Conservation (phyloP, 371 early-diverging fungal species). For the Mucor irregularis region DNA sequence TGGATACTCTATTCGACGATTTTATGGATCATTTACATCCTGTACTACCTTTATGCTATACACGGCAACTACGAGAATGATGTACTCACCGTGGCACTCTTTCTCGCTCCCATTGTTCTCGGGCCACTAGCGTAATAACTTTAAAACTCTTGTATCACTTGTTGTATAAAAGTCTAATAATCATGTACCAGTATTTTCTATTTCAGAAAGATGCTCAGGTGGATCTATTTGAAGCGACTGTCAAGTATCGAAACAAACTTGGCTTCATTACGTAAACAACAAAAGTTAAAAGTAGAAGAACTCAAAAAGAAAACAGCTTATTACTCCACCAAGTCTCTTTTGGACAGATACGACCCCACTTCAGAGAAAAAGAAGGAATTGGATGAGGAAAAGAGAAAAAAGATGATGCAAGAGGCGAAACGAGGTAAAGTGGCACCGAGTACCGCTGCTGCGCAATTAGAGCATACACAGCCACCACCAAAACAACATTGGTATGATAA, state of each 20-base stretch:
- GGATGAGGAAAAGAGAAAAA: background rate
- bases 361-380: conserved; percentile 14
- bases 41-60: conserved; percentile 30
- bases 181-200: conserved; percentile 49
- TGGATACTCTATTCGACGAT: conserved; percentile 72
- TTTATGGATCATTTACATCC: conserved; percentile 62
- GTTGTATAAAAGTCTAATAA: conserved; percentile 28
- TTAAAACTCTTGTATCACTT: no score
- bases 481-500: conserved; percentile 73
- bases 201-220: conserved; percentile 39
- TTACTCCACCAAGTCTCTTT: conserved; percentile 82
- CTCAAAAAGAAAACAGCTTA: conserved; percentile 86
- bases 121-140: background rate
- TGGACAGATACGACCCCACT: conserved; percentile 81
- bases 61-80: conserved; percentile 2
- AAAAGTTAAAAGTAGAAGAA: conserved; percentile 73
- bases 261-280: conserved; percentile 49
- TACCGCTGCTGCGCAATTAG: background rate
- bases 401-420: conserved; percentile 1
- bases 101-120: background rate
- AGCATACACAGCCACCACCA: background rate
- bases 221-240: conserved; percentile 57
- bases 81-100: background rate
- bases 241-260: conserved; percentile 53
- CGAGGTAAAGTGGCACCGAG: background rate